Evolutionary conservation across 192 early-diverging fungal genomes (phyloP).

Genomic region (Lunasporangiospora selenospora): DNA sequence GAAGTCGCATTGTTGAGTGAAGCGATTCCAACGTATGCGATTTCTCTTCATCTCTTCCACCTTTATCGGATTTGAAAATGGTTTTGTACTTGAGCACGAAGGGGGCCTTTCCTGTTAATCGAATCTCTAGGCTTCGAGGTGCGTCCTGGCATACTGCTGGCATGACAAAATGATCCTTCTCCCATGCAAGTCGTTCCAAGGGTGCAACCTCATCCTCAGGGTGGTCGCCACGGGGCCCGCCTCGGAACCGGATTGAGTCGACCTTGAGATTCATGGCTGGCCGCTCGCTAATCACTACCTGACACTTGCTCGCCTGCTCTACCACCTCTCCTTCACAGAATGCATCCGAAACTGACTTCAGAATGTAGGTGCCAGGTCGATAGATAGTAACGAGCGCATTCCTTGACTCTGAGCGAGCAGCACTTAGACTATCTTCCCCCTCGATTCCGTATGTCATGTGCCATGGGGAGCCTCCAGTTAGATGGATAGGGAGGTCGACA

Average conservation of each 20-base stretch:
- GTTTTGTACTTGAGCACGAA: constrained; percentile 25
- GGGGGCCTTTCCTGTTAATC: constrained; percentile 34
- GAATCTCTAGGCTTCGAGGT: constrained; percentile 28
- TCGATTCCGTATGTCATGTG: constrained; percentile 22
- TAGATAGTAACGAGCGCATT: constrained; percentile 23
- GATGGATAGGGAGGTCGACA: constrained; percentile 28
- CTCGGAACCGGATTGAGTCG: constrained; percentile 43
- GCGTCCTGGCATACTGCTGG: constrained; percentile 28
- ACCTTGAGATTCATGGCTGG: constrained; percentile 43
- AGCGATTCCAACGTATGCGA: not conserved
- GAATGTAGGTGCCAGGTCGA: constrained; percentile 23
- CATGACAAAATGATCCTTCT: constrained; percentile 12
- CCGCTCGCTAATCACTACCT: constrained; percentile 31
- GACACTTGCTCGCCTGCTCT: constrained; percentile 22
- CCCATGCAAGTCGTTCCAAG: constrained; percentile 20
- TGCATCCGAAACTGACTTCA: constrained; percentile 23
- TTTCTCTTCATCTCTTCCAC: constrained; percentile 1
- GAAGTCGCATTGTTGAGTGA: constrained; percentile 41
- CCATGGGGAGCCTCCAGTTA: constrained; percentile 40
- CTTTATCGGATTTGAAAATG: constrained; percentile 8
- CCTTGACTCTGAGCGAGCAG: constrained; percentile 12
- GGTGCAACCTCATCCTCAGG: constrained; percentile 44
- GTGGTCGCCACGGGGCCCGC: constrained; percentile 33
- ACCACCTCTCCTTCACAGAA: constrained; percentile 34
- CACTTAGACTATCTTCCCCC: not conserved